Conservation (phyloP, 768 basidiomycete genomes). For the Boletus sp. region DNA sequence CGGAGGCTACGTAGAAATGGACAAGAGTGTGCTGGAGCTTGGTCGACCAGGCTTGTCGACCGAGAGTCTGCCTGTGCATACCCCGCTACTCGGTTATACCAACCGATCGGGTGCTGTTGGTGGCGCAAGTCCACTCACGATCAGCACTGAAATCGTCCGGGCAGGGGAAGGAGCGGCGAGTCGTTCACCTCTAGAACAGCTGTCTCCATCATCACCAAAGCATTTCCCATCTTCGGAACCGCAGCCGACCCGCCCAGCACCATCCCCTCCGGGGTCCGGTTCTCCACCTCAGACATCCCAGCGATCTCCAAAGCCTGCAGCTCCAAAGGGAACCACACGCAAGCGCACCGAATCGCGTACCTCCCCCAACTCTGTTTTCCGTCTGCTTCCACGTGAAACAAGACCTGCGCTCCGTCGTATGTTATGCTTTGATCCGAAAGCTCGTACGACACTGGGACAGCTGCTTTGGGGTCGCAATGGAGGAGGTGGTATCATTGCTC, state of each 20-base stretch:
- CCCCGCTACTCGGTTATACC: conserved; percentile 4
- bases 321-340: conserved; percentile 37
- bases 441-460: conserved; percentile 91
- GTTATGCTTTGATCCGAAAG: conserved; percentile 86
- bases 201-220: conserved; percentile 8
- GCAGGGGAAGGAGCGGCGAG: background rate
- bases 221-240: conserved; percentile 16
- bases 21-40: conserved; percentile 73
- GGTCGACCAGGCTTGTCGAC: conserved; percentile 77
- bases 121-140: conserved; percentile 5
- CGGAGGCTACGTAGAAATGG: conserved; percentile 43
- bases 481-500: conserved; percentile 60
- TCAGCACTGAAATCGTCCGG: background rate
- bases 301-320: conserved; percentile 40
- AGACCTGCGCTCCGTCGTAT: conserved; percentile 88
- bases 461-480: conserved; percentile 80
- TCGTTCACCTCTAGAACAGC: conserved; percentile 2
- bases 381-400: conserved; percentile 90
- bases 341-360: conserved; percentile 25
- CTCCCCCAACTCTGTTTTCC: conserved; percentile 84
- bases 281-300: background rate
- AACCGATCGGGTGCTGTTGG: background rate
- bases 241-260: conserved; percentile 26
- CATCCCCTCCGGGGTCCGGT: conserved; percentile 16
- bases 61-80: conserved; percentile 52